Percentiles rank a stretch among this genome's conserved stretches.
These are phyloP conservation scores for Boletus vermiculosoides DNA, from an alignment of 768 basidiomycete genomes.

Conservation along the genomic window DNA sequence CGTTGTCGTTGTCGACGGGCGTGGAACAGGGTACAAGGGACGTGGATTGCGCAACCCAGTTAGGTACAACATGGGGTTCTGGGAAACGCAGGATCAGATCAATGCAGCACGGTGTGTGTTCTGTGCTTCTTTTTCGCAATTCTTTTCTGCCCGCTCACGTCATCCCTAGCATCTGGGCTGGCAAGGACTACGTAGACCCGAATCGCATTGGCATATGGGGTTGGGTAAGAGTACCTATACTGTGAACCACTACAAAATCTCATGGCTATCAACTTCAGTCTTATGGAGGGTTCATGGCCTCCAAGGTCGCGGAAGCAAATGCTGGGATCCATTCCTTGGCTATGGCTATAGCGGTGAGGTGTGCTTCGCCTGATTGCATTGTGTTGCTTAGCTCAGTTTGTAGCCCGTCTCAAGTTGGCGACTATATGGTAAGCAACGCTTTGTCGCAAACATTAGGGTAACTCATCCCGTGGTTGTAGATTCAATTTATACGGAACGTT, in stretches of 20 bases:
- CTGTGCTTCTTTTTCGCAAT: constrained; percentile 6
- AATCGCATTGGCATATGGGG: constrained; percentile 95
- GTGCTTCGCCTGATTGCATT: not conserved
- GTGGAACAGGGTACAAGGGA: constrained; percentile 93
- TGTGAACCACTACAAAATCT: not conserved
- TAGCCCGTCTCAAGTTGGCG: constrained; percentile 89
- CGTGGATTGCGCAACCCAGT: constrained; percentile 81
- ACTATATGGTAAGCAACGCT: constrained; percentile 57
- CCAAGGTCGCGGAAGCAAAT: constrained; percentile 88
- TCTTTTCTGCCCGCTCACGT: not conserved
- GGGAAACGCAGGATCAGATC: constrained; percentile 88
- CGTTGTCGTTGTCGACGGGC: constrained; percentile 85
- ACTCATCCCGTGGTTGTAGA: constrained; percentile 45
- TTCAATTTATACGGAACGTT: constrained; percentile 96
- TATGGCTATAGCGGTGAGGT: constrained; percentile 83
- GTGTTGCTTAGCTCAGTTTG: constrained; percentile 11
- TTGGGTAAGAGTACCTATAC: constrained; percentile 62
- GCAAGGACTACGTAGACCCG: constrained; percentile 84
- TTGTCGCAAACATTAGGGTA: not conserved
- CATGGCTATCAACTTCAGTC: constrained; percentile 48
- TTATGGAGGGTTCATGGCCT: constrained; percentile 95
- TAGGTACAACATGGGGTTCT: constrained; percentile 84
- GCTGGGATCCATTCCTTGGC: constrained; percentile 88
- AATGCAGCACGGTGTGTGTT: constrained; percentile 75
- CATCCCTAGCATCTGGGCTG: constrained; percentile 67